Conservation (phyloP, 768 basidiomycete species). For the Cystobasidium tubakii region DNA sequence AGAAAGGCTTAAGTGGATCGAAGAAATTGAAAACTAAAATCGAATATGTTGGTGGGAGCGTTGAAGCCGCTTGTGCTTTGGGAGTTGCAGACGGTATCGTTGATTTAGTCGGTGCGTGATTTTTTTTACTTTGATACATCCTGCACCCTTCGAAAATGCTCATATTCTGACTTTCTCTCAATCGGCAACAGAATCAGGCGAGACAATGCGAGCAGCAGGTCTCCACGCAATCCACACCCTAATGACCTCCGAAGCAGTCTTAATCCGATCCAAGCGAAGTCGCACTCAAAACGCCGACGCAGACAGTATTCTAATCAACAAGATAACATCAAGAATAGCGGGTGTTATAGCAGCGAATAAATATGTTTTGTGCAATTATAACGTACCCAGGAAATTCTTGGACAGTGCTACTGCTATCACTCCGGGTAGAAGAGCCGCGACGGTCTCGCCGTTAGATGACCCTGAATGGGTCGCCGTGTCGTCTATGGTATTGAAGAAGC, state of each 20-base stretch:
- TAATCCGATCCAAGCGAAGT: constrained; percentile 63
- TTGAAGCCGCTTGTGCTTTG: constrained; percentile 93
- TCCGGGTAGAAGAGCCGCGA: constrained; percentile 82
- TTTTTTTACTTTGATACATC: not conserved
- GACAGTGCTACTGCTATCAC: constrained; percentile 64
- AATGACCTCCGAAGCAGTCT: constrained; percentile 78
- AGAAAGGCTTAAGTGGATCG: constrained; percentile 49
- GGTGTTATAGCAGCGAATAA: constrained; percentile 76
- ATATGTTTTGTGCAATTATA: constrained; percentile 88
- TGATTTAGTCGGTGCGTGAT: constrained; percentile 77
- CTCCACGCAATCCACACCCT: constrained; percentile 86
- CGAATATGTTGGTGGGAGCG: constrained; percentile 93
- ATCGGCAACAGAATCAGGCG: constrained; percentile 74
- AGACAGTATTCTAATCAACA: constrained; percentile 62
- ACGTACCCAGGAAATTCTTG: constrained; percentile 66
- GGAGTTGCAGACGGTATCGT: constrained; percentile 97
- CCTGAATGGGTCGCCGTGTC: constrained; percentile 85
- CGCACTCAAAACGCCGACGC: constrained; percentile 57
- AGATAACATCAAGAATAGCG: constrained; percentile 78
- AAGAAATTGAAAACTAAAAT: constrained; percentile 66
- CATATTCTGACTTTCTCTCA: not conserved
- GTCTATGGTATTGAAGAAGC: constrained; percentile 80
- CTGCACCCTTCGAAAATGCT: no score
- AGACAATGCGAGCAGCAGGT: constrained; percentile 98
- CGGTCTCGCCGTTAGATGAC: constrained; percentile 70